Conservation (phyloP, 352 stramenopile genomes). For the Phytophthora cactorum region DNA sequence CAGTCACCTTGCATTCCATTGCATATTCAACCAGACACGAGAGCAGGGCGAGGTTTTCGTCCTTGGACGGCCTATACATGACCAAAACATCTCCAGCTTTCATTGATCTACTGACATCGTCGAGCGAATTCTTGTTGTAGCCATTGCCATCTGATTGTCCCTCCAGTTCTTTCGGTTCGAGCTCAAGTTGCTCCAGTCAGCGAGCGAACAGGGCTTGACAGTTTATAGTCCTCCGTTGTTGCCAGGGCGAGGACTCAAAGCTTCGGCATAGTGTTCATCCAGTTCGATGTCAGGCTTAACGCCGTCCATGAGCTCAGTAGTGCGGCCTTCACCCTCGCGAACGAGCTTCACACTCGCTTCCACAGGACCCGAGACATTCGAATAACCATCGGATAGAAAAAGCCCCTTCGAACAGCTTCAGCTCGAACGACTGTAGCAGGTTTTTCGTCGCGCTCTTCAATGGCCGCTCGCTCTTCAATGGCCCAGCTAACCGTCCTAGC, state of each 20-base stretch:
- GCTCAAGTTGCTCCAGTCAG: constrained; percentile 38
- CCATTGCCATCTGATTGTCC: constrained; percentile 3
- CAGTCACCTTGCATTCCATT: constrained; percentile 68
- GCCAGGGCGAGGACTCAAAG: constrained; percentile 28
- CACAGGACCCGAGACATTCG: constrained; percentile 1
- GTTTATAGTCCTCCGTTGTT: constrained; percentile 11
- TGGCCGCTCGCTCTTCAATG: too few relatives aligned
- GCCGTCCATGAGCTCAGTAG: constrained; percentile 39
- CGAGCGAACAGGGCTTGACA: constrained; percentile 32
- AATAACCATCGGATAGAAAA: constrained; percentile 4
- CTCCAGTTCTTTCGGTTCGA: constrained; percentile 24
- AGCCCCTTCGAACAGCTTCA: constrained; percentile 17
- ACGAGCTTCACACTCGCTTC: constrained; percentile 12
- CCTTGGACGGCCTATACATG: constrained; percentile 61
- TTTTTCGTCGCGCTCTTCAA: background rate
- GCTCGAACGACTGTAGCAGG: constrained; percentile 1
- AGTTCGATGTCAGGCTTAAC: constrained; percentile 32
- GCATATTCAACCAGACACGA: constrained; percentile 92
- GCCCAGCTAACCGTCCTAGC: background rate
- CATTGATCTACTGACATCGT: constrained; percentile 50
- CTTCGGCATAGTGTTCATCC: constrained; percentile 35
- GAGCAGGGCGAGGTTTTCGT: constrained; percentile 91
- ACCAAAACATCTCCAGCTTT: constrained; percentile 58
- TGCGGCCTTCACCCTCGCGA: constrained; percentile 40
- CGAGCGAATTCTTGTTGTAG: constrained; percentile 37